Evolutionary conservation across 306 rosid genomes (phyloP).

Genomic region (Abrus precatorius): DNA sequence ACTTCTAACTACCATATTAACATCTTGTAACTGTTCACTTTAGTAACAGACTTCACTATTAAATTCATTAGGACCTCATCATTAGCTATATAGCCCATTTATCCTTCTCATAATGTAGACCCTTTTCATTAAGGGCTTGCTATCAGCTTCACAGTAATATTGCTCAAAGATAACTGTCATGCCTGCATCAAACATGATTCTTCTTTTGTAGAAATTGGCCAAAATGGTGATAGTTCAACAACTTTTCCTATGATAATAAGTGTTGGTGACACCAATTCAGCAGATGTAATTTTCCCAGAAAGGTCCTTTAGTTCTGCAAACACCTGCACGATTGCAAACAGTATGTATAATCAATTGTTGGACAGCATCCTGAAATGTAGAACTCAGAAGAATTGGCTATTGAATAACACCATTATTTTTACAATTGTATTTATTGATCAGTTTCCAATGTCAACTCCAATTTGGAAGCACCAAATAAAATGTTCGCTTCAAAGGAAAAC

Average conservation of each 20-base stretch:
- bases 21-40: too few species aligned
- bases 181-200: constrained; percentile 62
- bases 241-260: constrained; percentile 91
- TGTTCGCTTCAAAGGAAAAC: not conserved
- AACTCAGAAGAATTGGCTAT: not conserved
- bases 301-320: constrained; percentile 87
- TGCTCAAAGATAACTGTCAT: constrained; percentile 32
- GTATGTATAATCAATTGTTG: constrained; percentile 37
- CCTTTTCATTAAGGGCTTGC: too few species aligned
- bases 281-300: constrained; percentile 64
- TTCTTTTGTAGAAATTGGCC: constrained; percentile 68
- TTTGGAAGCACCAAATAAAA: not conserved
- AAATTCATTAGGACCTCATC: too few species aligned
- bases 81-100: too few species aligned
- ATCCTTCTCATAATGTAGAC: too few species aligned
- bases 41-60: too few species aligned
- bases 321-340: constrained; percentile 65
- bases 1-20: too few species aligned
- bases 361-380: constrained; percentile 11
- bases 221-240: constrained; percentile 84
- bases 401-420: not conserved
- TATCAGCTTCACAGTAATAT: not conserved
- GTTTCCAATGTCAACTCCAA: constrained; percentile 5
- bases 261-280: constrained; percentile 80
- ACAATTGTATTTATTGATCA: not conserved